Evolutionary conservation across 208 protist species (phyloP).

Genomic region (Leishmania braziliensis): DNA sequence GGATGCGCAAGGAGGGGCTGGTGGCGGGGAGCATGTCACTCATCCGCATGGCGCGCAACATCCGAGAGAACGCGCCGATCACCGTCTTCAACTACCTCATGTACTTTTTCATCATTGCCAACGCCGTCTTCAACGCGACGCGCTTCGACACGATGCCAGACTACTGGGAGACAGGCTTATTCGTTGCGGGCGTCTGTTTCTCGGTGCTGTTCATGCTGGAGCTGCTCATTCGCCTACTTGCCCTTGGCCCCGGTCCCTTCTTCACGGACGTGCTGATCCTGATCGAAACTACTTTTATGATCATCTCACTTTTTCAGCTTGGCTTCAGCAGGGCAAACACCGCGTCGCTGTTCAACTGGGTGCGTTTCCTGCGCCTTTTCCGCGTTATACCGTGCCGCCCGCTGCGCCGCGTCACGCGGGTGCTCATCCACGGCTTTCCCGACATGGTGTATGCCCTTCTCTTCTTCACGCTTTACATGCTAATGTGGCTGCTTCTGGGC

Average conservation of each 20-base stretch:
- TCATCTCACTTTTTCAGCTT: conserved; percentile 90
- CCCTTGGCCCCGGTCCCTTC: conserved; percentile 81
- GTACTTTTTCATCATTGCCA: conserved; percentile 81
- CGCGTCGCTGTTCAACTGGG: conserved; percentile 89
- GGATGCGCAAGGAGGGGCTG: conserved; percentile 52
- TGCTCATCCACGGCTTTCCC: conserved; percentile 78
- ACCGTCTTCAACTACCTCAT: conserved; percentile 78
- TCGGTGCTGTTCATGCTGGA: conserved; percentile 86
- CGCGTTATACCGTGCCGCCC: conserved; percentile 62
- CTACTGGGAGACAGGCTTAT: conserved; percentile 76
- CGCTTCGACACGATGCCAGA: conserved; percentile 82
- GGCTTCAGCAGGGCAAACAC: conserved; percentile 81
- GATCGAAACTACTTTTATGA: conserved; percentile 67
- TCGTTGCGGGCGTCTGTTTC: conserved; percentile 76
- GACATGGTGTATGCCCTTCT: conserved; percentile 83
- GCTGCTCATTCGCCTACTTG: conserved; percentile 80
- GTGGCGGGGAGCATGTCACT: conserved; percentile 60
- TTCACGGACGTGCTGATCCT: conserved; percentile 78
- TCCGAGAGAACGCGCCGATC: conserved; percentile 79
- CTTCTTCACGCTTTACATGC: conserved; percentile 92
- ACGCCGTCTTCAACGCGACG: conserved; percentile 88
- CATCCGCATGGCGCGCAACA: conserved; percentile 86
- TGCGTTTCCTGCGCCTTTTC: conserved; percentile 81
- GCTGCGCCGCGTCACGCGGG: conserved; percentile 73
- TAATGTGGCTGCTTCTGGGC: conserved; percentile 90